phyloP scores from a whole-genome alignment of 345 rosid species.

The Cochlearia excelsa region DNA sequence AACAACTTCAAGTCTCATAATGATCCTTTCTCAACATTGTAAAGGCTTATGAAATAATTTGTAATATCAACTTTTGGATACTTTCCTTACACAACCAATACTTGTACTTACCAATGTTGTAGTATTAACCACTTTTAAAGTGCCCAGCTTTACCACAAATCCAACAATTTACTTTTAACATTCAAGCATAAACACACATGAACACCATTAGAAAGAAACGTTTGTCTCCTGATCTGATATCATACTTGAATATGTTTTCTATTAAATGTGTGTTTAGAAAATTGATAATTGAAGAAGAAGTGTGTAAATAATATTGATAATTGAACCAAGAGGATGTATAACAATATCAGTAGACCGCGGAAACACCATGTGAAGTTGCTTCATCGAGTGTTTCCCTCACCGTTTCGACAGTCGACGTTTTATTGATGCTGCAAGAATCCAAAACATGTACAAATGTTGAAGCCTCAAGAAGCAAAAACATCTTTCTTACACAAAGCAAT shows the following conservation, averaged over 20 bases:
- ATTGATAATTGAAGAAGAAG: no score
- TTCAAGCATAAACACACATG: no score
- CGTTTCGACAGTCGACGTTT: constrained; percentile 45
- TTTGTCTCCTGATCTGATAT: no score
- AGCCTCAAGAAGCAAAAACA: constrained; percentile 10
- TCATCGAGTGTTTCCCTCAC: constrained; percentile 50
- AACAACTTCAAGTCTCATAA: background rate
- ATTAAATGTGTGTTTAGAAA: no score
- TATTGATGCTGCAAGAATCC: constrained; percentile 57
- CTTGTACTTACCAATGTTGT: no score
- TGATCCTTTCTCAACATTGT: background rate
- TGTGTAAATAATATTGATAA: background rate
- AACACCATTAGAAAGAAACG: no score
- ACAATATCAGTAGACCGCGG: constrained; percentile 13
- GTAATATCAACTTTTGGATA: no score
- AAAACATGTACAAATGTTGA: constrained; percentile 11
- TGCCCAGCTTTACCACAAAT: no score
- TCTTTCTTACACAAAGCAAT: constrained; percentile 6
- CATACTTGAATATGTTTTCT: no score
- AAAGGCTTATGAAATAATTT: background rate
- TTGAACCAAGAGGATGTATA: background rate
- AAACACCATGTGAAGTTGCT: constrained; percentile 40
- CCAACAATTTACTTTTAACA: no score
- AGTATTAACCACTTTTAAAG: no score
- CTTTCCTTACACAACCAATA: no score